Conservation (phyloP, 495 filamentous ascomycete species). For the Diplogelasinospora grovesii region DNA sequence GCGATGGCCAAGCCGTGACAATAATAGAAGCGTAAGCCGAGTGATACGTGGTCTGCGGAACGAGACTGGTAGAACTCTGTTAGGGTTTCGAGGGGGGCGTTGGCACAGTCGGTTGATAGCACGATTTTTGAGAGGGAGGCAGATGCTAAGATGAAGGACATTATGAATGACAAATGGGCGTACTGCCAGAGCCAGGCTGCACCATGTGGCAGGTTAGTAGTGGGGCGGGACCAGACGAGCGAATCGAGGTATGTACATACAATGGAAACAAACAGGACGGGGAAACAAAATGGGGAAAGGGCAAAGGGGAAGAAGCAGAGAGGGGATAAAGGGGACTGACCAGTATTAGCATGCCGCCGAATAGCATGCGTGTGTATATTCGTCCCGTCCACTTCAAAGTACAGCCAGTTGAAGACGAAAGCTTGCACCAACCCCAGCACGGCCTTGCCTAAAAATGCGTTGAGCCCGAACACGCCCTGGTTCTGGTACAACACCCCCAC, state of each 20-base stretch:
- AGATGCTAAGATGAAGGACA: conserved; percentile 49
- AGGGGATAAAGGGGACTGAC: conserved; percentile 13
- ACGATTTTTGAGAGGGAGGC: conserved; percentile 49
- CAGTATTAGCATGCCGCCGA: conserved; percentile 35
- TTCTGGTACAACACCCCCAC: conserved; percentile 53
- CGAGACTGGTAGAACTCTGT: conserved; percentile 36
- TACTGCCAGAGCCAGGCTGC: conserved; percentile 21
- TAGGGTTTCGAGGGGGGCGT: conserved; percentile 37
- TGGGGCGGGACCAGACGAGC: too few relatives aligned
- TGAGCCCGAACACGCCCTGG: conserved; percentile 37
- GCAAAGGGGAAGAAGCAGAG: conserved; percentile 16
- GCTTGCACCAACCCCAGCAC: conserved; percentile 50
- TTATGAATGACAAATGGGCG: conserved; percentile 48
- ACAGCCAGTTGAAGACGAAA: conserved; percentile 58
- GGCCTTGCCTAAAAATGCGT: conserved; percentile 56
- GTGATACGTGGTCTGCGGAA: conserved; percentile 35
- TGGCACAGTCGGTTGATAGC: conserved; percentile 41
- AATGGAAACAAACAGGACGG: too few relatives aligned
- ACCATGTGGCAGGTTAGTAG: too few relatives aligned
- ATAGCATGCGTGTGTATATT: conserved; percentile 53
- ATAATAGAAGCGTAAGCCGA: conserved; percentile 53
- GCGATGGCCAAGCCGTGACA: conserved; percentile 48
- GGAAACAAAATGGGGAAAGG: not conserved
- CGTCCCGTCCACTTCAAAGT: conserved; percentile 53
- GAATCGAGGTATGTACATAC: too few relatives aligned